Evolutionary conservation across 306 rosid genomes (phyloP).

Genomic region (Leucaena leucocephala): DNA sequence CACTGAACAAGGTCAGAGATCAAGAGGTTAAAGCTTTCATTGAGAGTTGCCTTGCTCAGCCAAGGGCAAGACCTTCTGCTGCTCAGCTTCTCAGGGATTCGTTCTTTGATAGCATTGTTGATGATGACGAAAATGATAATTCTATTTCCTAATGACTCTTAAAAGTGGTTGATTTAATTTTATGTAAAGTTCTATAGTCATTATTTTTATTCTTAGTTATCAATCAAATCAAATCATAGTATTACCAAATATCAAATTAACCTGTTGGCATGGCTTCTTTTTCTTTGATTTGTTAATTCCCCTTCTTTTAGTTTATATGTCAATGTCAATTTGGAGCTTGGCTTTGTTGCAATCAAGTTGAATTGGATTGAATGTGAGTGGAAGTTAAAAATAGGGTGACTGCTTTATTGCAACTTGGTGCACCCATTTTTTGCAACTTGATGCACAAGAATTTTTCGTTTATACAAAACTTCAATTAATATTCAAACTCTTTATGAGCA

Average conservation of each 20-base stretch:
- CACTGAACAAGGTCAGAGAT: conserved; percentile 66
- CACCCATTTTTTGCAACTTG: no score
- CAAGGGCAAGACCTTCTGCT: conserved; percentile 76
- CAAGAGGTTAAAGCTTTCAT: conserved; percentile 62
- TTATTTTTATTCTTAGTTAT: background rate
- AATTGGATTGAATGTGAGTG: conserved; percentile 9
- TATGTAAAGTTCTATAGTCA: background rate
- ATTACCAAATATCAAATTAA: background rate
- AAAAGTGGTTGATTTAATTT: background rate
- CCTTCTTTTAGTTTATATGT: background rate
- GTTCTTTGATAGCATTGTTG: conserved; percentile 66
- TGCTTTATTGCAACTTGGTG: background rate
- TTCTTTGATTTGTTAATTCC: background rate
- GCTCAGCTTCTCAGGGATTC: conserved; percentile 73
- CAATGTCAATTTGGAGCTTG: conserved; percentile 5
- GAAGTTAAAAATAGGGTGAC: background rate
- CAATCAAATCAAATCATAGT: background rate
- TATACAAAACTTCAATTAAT: background rate
- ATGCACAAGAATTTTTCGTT: background rate
- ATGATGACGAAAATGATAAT: conserved; percentile 42
- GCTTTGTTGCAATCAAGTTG: conserved; percentile 19
- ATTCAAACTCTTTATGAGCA: no score
- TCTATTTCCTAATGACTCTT: conserved; percentile 22
- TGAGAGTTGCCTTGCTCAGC: conserved; percentile 82
- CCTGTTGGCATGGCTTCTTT: background rate